A percentile compares a stretch with the other conserved stretches of the same genome.
Conservation (phyloP, 768 basidiomycete species). For the Russula sp. region DNA sequence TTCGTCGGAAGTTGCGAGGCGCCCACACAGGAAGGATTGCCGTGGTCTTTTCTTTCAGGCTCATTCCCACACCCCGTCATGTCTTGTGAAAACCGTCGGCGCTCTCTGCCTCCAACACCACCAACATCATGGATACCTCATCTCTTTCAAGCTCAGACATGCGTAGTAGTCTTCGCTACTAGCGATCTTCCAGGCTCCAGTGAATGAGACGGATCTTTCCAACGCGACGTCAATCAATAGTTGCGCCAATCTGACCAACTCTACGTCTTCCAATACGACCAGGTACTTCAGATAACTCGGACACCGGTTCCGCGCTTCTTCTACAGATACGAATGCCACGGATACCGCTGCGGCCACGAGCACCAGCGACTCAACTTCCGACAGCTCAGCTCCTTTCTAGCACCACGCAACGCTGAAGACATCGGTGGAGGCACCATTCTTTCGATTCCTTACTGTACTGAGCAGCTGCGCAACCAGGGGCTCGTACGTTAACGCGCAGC, state of each 20-base stretch:
- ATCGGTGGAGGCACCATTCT: conserved; percentile 43
- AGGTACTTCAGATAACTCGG: neutral
- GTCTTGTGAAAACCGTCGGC: conserved; percentile 1
- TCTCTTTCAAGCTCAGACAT: conserved; percentile 9
- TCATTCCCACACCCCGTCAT: conserved; percentile 24
- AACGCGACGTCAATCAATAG: conserved; percentile 3
- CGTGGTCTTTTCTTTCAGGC: conserved; percentile 7
- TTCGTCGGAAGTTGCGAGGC: conserved; percentile 18
- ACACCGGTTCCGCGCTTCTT: neutral
- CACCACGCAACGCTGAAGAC: conserved; percentile 42
- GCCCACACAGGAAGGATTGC: neutral
- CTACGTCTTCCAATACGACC: conserved; percentile 10
- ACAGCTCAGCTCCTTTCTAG: neutral
- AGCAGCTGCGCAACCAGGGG: conserved; percentile 48
- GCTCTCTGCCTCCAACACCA: neutral
- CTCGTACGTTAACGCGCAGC: conserved; percentile 51
- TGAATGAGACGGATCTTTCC: conserved; percentile 9
- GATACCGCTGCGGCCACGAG: neutral
- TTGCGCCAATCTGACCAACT: conserved; percentile 13
- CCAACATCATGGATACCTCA: neutral
- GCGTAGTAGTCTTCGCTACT: neutral
- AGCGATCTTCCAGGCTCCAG: neutral
- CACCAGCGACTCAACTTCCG: neutral
- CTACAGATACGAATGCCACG: neutral
- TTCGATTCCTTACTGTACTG: conserved; percentile 52